Evolutionary conservation across 805 yeast species (phyloP), one percentile per base, ranked within the genome.

Genomic region (Citeromyces nyonsensis): DNA sequence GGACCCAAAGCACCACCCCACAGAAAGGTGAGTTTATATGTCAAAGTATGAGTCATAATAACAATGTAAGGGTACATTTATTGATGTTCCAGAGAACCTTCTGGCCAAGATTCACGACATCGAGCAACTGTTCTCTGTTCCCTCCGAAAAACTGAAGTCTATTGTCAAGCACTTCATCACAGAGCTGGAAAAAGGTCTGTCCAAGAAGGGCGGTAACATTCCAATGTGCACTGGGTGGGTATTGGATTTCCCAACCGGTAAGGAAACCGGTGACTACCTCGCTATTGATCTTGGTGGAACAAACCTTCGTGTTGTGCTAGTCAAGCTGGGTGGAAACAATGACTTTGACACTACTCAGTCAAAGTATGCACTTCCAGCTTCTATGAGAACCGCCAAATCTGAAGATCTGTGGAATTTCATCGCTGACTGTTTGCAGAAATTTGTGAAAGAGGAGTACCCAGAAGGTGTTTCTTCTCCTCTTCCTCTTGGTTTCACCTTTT

Each of bases 141-240:
- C 75, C 14, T 61, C 69, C 10, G 73, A 62, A 6, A 71, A 63
- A 40, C 68, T 88, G 49, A 63, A 64, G 43, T 55, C 62, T 37
- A 73, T 88, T 55, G 73, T 83, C 32, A 66, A 68, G 31, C 94
- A 78, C 49, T 88, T 88, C 56, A 68, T 78, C 34, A 37, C 52
- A 15, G 97, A 88, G 58, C 70, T 88, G 45, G 72, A 74, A 40
- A 80, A 80, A 54, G 96, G 96, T 38, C 66, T 80, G 43, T 64
- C 76, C 37, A 65, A 68, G 49, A 55, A 64, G 36, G 88, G 91
- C 33, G 93, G 91, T 37, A 78, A 77, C 54, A 83, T 84, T 48
- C 97, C 98, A 39, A 88, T 88, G 97, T 85, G 79, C 51, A 94
- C 94, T 31, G 82, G 93, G 39, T 88, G 96, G 96, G 96, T 88